These are phyloP conservation scores for Stagonosporopsis chrysanthemi DNA, from an alignment of 2,329 filamentous ascomycete species.

Conservation along the genomic window DNA sequence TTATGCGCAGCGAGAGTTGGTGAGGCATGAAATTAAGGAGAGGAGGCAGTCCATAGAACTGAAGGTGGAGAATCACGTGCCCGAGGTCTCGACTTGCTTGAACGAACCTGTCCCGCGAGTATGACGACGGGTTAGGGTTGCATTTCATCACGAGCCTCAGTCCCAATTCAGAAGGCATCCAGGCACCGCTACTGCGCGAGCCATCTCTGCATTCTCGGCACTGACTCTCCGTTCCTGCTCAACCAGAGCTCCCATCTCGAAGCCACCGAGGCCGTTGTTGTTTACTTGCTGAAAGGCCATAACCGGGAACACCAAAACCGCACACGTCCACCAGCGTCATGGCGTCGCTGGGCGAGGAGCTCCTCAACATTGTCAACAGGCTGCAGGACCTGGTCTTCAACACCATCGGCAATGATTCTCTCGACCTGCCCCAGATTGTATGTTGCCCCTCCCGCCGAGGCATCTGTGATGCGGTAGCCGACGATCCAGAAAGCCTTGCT, in stretches of 20 bases:
- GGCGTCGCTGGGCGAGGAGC: conserved; percentile 94
- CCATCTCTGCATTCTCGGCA: conserved; percentile 7
- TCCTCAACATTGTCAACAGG: conserved; percentile 96
- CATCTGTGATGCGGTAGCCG: conserved; percentile 23
- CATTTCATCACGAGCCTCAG: conserved; percentile 34
- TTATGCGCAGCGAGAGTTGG: conserved; percentile 30
- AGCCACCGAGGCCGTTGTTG: conserved; percentile 25
- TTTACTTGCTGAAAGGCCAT: conserved; percentile 29
- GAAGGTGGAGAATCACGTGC: conserved; percentile 16
- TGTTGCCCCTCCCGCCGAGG: conserved; percentile 61
- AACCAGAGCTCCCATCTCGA: conserved; percentile 14
- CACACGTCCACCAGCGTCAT: conserved; percentile 59
- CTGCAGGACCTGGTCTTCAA: conserved; percentile 99
- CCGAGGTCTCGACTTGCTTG: background rate
- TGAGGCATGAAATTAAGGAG: conserved; percentile 35
- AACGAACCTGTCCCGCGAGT: background rate
- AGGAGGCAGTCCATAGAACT: conserved; percentile 6
- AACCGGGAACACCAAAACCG: conserved; percentile 27
- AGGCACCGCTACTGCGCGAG: conserved; percentile 13
- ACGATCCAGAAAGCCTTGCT: conserved; percentile 14
- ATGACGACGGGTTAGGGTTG: conserved; percentile 38
- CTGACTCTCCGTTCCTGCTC: conserved; percentile 19
- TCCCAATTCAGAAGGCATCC: conserved; percentile 23
- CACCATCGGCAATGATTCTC: conserved; percentile 97
- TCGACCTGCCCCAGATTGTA: conserved; percentile 98